Evolutionary conservation across 306 rosid species (phyloP), one percentile per base, ranked within the genome.

Genomic region (Hylodesmum podocarpum): DNA sequence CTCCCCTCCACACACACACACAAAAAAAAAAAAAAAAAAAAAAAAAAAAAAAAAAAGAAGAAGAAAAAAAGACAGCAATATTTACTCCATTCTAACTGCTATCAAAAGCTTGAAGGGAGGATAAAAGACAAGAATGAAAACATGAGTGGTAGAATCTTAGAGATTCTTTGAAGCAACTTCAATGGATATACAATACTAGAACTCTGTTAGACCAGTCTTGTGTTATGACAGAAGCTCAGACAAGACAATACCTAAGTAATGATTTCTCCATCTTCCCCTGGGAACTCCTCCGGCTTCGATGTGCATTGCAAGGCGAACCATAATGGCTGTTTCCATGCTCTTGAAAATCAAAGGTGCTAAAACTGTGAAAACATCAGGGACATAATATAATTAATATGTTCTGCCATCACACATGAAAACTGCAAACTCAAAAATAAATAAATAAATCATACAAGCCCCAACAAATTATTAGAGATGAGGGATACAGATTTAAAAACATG

Each of bases 261-360:
- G 98, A 94, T 86, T 94, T 94, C 96, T 94, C 98, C 96, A 94
- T 78, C 81, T 94, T 94, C 64, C 98, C 98, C 65, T 94, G 98
- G 44, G 94, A 94, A 75, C 98, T 94, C 86, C 97, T 90, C 78
- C 77, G 82, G 6, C 41, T 11, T 18, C 77, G 80, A 59, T 86
- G 78, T 14, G 89, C 85, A 81, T 84, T 90, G 68, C 39, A 81
- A 16, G 96, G 90, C 21, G 97, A 90, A 33, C 93, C 97, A 43
- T 94, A 94, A 46, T 79, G 83, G 70, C 81, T 79, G 79, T 94
- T 94, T 55, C 98, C 98, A 69, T 94, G 96, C 66, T 82, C 83
- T 82, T 84, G 85, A 83, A 94, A 91, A 74, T 91, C 89, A 21
- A 94, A 94, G 86, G 43, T 34, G 29, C 98, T 87, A 51, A 87